Evolutionary conservation across 345 rosid genomes (phyloP).

Genomic region (Zanthoxylum bungeanum): DNA sequence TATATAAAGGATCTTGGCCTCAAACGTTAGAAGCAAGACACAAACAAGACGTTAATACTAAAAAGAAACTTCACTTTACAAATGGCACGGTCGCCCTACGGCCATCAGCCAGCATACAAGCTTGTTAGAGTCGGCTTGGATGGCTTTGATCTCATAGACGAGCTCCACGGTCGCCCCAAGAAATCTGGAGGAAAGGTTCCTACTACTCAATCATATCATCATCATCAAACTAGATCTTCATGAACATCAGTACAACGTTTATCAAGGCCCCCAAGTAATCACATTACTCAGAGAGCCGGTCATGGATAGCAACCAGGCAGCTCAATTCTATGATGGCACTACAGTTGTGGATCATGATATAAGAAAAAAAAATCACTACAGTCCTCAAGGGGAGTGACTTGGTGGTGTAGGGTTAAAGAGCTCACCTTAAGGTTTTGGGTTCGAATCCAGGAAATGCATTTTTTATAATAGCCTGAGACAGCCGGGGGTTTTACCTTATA

Average conservation of each 20-base stretch:
- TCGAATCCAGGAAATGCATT: too few relatives aligned
- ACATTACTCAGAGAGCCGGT: neutral
- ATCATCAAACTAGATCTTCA: neutral
- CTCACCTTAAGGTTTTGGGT: too few relatives aligned
- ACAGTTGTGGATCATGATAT: neutral
- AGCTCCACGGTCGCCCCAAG: neutral
- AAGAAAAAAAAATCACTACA: neutral
- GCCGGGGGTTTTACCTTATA: too few relatives aligned
- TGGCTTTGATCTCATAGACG: too few relatives aligned
- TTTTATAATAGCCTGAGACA: too few relatives aligned
- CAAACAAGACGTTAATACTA: neutral
- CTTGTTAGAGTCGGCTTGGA: conserved; percentile 8
- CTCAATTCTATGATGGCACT: neutral
- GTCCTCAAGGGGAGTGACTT: too few relatives aligned
- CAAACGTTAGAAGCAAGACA: neutral
- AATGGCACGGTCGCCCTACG: neutral
- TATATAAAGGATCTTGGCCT: too few relatives aligned
- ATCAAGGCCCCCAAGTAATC: too few relatives aligned
- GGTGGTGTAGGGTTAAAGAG: too few relatives aligned
- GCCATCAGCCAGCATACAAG: neutral
- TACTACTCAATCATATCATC: neutral
- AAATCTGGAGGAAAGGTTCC: neutral
- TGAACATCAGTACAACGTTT: too few relatives aligned
- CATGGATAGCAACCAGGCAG: neutral
- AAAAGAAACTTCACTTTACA: neutral